Percentiles rank a stretch among this genome's conserved stretches.
Evolutionary conservation across 148 eudicot species (phyloP).

Genomic region (Cornus florida): DNA sequence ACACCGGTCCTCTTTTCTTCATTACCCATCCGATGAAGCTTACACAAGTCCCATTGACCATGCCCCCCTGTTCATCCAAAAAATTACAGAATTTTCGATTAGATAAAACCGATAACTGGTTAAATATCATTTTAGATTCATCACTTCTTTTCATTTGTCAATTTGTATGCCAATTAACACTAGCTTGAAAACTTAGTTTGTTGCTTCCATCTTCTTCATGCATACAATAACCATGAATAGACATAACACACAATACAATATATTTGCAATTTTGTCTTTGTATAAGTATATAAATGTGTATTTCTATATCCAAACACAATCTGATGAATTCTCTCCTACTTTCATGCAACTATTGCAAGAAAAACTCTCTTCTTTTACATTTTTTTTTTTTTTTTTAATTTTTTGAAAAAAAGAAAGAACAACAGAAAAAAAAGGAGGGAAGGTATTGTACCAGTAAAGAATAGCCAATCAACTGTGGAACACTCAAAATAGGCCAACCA

Average conservation of each 20-base stretch:
- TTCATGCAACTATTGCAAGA: too few species aligned
- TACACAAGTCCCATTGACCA: slow-evolving; percentile 45
- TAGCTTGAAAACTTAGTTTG: not conserved
- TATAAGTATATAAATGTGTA: too few species aligned
- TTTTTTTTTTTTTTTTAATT: too few species aligned
- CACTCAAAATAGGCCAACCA: slow-evolving; percentile 39
- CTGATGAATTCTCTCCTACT: not conserved
- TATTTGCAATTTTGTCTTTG: too few species aligned
- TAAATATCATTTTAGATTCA: not conserved
- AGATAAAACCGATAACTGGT: not conserved
- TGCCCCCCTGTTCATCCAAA: slow-evolving; percentile 37
- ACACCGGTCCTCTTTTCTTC: slow-evolving; percentile 78
- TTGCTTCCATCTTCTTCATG: too few species aligned
- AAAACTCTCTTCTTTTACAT: too few species aligned
- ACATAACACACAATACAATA: too few species aligned
- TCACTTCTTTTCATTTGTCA: not conserved
- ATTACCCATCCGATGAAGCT: slow-evolving; percentile 84
- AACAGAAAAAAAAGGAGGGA: not conserved
- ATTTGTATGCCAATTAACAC: not conserved
- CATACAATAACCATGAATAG: too few species aligned
- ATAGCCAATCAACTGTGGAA: slow-evolving; percentile 35
- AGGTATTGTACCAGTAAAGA: slow-evolving; percentile 48
- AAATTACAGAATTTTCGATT: not conserved
- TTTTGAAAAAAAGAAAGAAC: too few species aligned
- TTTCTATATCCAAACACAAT: not conserved